These are phyloP conservation scores for Pythium phragmiticola DNA, from an alignment of 352 stramenopile genomes.

Conservation along the genomic window DNA sequence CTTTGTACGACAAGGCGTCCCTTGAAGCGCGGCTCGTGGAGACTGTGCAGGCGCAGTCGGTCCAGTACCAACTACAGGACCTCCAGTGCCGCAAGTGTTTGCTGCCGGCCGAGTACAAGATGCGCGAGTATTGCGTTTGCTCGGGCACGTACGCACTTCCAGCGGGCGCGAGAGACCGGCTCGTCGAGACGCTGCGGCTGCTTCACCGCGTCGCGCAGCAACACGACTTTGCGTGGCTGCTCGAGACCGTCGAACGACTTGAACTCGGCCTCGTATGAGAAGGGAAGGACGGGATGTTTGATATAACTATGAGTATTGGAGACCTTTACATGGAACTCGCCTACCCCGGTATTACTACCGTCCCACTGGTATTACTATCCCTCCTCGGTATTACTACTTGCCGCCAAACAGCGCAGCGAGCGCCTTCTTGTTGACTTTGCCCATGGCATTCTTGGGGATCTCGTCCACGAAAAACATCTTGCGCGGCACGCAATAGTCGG, in stretches of 20 bases:
- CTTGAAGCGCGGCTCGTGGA: constrained; percentile 93
- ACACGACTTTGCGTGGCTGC: constrained; percentile 65
- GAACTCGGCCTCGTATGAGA: constrained; percentile 24
- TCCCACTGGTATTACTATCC: too few species aligned
- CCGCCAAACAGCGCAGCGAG: constrained; percentile 39
- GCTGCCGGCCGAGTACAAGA: constrained; percentile 70
- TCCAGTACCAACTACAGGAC: constrained; percentile 94
- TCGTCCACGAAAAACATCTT: constrained; percentile 73
- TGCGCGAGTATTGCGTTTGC: constrained; percentile 79
- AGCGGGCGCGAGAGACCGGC: constrained; percentile 31
- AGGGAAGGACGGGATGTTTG: too few species aligned
- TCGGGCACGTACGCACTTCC: constrained; percentile 62
- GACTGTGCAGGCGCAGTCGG: constrained; percentile 80
- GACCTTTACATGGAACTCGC: too few species aligned
- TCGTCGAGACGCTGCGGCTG: constrained; percentile 62
- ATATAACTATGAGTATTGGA: too few species aligned
- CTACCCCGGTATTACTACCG: too few species aligned
- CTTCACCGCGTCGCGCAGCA: constrained; percentile 64
- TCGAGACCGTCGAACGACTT: constrained; percentile 68
- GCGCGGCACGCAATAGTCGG: constrained; percentile 80
- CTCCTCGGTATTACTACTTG: neutral
- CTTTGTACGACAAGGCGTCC: constrained; percentile 85
- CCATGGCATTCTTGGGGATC: constrained; percentile 93
- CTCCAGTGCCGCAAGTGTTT: constrained; percentile 80
- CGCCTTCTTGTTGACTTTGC: constrained; percentile 94